These are phyloP conservation scores for Heritiera littoralis DNA, from an alignment of 345 rosid genomes.

Conservation along the genomic window DNA sequence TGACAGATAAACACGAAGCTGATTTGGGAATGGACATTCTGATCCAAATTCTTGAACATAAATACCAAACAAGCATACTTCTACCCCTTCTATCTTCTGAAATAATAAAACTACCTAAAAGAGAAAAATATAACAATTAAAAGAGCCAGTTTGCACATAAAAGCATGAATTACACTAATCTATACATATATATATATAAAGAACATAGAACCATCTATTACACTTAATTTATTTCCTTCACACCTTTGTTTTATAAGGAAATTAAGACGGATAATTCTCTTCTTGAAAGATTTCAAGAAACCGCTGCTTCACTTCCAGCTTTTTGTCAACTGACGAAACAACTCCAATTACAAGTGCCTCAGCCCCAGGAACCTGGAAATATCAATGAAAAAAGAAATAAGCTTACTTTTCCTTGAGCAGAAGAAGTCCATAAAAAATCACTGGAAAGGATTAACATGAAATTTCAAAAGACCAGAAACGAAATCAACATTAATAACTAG, in stretches of 20 bases:
- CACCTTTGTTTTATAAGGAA: conserved; percentile 96
- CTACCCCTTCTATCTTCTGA: conserved; percentile 99
- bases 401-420: neutral
- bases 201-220: neutral
- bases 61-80: conserved; percentile 98
- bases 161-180: conserved; percentile 13
- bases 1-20: conserved; percentile 95
- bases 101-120: conserved; percentile 87
- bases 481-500: neutral
- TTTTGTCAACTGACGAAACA: conserved; percentile 98
- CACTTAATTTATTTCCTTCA: conserved; percentile 18
- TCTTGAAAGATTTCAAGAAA: conserved; percentile 92
- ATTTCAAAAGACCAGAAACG: conserved; percentile 1
- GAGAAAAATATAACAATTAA: conserved; percentile 18
- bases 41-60: conserved; percentile 99
- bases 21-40: conserved; percentile 91
- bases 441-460: neutral
- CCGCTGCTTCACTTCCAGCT: conserved; percentile 93
- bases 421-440: neutral
- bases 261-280: conserved; percentile 85
- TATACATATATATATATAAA: too few species aligned
- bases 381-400: conserved; percentile 23
- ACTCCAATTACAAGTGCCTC: conserved; percentile 95
- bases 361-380: conserved; percentile 82
- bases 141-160: conserved; percentile 9